Conservation (phyloP, 139 green algal species). For the Chlorella sp. region DNA sequence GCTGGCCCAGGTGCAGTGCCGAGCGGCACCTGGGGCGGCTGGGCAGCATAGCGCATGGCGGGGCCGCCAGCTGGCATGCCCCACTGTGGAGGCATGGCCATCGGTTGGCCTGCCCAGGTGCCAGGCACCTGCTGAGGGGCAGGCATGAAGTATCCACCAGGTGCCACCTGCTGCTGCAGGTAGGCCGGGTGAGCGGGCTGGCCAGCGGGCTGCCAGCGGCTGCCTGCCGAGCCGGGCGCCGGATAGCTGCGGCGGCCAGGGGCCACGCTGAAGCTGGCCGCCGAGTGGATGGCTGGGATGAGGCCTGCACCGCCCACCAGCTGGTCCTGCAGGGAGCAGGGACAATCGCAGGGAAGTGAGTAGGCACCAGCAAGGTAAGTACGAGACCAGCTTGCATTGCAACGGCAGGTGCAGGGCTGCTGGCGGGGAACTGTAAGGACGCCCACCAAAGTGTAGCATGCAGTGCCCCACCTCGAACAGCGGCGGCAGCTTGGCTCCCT, state of each 20-base stretch:
- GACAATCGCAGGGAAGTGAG: background rate
- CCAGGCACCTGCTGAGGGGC: background rate
- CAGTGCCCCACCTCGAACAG: background rate
- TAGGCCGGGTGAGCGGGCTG: too few species aligned
- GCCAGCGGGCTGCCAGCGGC: background rate
- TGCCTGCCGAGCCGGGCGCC: background rate
- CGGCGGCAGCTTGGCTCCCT: constrained; percentile 30
- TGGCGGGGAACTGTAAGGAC: too few species aligned
- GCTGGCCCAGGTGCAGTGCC: too few species aligned
- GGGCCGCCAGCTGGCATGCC: background rate
- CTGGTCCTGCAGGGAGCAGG: constrained; percentile 11
- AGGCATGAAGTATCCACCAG: background rate
- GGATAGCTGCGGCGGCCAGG: background rate
- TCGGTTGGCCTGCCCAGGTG: background rate
- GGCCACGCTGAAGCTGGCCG: constrained; percentile 1
- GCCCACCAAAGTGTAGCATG: too few species aligned
- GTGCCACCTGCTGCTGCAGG: background rate
- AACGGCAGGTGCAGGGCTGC: background rate
- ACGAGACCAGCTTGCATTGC: background rate
- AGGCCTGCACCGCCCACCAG: background rate
- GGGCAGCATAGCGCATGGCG: background rate
- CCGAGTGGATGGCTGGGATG: constrained; percentile 4
- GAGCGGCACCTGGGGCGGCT: background rate
- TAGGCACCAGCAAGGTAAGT: background rate
- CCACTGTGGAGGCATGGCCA: background rate